Evolutionary conservation across 208 protist genomes (phyloP), one percentile per base, ranked within the genome.

Genomic region (Acanthamoeba triangularis): DNA sequence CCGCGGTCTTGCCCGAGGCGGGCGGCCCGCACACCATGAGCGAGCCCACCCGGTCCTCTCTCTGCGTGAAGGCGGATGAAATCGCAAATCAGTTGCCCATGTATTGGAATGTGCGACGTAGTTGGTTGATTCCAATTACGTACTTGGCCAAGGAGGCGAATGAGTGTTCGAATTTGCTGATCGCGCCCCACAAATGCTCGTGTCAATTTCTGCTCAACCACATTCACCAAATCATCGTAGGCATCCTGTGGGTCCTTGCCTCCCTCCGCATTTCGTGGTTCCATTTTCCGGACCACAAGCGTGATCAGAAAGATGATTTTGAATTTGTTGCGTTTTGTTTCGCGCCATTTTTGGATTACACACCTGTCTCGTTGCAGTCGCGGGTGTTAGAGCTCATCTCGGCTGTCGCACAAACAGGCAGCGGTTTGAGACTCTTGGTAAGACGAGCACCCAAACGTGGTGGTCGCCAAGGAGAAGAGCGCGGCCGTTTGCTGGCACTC

Each of bases 11-110:
- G 25, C 80, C 80, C 52, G 80, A 88, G 8, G 80, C 80, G 20
- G 80, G 80, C 35, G 80, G 80, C 2, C 80, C 80, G 52, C 25
- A 88, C 23, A 88, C 80, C 41, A 88, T 88, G 11, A 88, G 49
- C 18, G 80, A 41, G 10, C 47, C 41, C 49, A 88, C 49, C 7
- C 47, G 41, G 28, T 88, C 80, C 8, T 88, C 80, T 7, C 80
- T 61, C 80, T 88, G 80, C 35, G 5, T 11, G 16, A 5, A 59
- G 16, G 3, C n/a, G 13, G 23, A 82, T 44, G 0, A 20, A 72
- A 72, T 28, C 7, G n/a, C n/a, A n/a, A n/a, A n/a, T n/a, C n/a
- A n/a, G n/a, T n/a, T n/a, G n/a, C n/a, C n/a, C 10, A 25, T 4
- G 6, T 33, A 20, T 30, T 25, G 76, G 3, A 11, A 30, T 63